A percentile compares a stretch with the other conserved stretches of the same genome.
phyloP scores from a whole-genome alignment of 257 asterid species.

The Rehmannia glutinosa region DNA sequence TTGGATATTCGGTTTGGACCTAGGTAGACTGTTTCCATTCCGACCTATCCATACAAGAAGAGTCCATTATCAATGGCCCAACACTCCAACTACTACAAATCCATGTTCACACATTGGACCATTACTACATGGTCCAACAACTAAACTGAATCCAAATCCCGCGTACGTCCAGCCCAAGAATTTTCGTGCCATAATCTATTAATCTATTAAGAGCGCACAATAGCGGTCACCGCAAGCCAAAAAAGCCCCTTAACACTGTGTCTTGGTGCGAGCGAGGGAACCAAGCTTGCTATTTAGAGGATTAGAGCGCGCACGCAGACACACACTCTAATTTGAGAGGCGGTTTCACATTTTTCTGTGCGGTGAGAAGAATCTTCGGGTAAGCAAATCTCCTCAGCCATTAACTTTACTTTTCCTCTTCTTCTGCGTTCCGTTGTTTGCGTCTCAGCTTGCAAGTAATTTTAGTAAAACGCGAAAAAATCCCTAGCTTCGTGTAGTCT shows the following conservation, averaged over 20 bases:
- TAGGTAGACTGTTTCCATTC: not conserved
- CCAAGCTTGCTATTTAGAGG: slow-evolving; percentile 18
- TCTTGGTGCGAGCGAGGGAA: slow-evolving; percentile 23
- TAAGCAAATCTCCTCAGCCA: slow-evolving; percentile 31
- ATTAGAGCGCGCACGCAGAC: slow-evolving; percentile 33
- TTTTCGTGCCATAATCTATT: not conserved
- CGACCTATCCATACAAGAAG: not conserved
- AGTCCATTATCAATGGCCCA: not conserved
- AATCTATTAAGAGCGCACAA: slow-evolving; percentile 12
- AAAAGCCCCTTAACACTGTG: slow-evolving; percentile 5
- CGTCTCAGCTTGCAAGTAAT: not conserved
- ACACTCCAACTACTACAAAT: not conserved
- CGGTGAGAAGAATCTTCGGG: slow-evolving; percentile 39
- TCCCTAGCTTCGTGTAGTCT: slow-evolving; percentile 24
- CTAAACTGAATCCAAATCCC: not conserved
- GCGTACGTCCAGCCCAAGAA: not conserved
- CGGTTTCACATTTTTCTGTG: slow-evolving; percentile 34
- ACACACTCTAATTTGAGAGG: slow-evolving; percentile 33
- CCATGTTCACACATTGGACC: not conserved
- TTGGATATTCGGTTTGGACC: not conserved
- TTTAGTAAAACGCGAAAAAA: slow-evolving; percentile 8
- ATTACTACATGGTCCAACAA: not conserved
- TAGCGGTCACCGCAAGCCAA: slow-evolving; percentile 18
- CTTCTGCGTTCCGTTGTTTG: slow-evolving; percentile 3
- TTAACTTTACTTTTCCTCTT: slow-evolving; percentile 22